A percentile compares a stretch with the other conserved stretches of the same genome.
These are phyloP conservation scores for Paraphoma chrysanthemicola DNA, from an alignment of 2,329 filamentous ascomycete genomes.

Conservation along the genomic window DNA sequence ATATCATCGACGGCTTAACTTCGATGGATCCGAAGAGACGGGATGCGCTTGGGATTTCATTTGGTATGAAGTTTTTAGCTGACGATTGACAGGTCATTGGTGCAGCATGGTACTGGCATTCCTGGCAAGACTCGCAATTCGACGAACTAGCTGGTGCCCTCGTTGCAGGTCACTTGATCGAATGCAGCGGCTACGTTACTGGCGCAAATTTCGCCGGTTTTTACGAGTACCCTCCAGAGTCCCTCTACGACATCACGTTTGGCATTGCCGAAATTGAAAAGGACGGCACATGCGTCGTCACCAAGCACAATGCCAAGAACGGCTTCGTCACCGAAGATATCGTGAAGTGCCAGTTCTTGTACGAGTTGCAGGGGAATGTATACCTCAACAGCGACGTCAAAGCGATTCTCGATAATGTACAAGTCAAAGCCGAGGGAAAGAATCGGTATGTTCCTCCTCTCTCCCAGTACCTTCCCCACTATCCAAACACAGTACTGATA, in stretches of 20 bases:
- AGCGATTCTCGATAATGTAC: conserved; percentile 46
- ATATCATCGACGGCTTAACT: not conserved
- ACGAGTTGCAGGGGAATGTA: conserved; percentile 55
- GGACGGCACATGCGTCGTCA: conserved; percentile 57
- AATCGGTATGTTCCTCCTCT: conserved; percentile 34
- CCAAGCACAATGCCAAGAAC: conserved; percentile 56
- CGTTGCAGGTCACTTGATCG: conserved; percentile 53
- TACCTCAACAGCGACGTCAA: conserved; percentile 57
- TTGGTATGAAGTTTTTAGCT: not conserved
- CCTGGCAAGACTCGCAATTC: conserved; percentile 58
- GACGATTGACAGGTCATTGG: conserved; percentile 55
- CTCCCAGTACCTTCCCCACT: too few species aligned
- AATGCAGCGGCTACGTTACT: conserved; percentile 58
- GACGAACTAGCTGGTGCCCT: conserved; percentile 57
- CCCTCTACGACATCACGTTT: conserved; percentile 54
- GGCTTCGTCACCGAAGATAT: conserved; percentile 44
- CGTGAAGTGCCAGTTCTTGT: conserved; percentile 52
- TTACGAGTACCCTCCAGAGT: conserved; percentile 51
- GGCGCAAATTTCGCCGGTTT: conserved; percentile 64
- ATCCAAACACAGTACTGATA: too few species aligned
- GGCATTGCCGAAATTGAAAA: conserved; percentile 59
- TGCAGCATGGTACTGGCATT: conserved; percentile 63
- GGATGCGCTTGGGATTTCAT: too few species aligned
- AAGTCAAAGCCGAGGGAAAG: conserved; percentile 38
- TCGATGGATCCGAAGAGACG: not conserved